Conservation (phyloP, 2,329 filamentous ascomycete species). For the Blastomyces emzantsi region DNA sequence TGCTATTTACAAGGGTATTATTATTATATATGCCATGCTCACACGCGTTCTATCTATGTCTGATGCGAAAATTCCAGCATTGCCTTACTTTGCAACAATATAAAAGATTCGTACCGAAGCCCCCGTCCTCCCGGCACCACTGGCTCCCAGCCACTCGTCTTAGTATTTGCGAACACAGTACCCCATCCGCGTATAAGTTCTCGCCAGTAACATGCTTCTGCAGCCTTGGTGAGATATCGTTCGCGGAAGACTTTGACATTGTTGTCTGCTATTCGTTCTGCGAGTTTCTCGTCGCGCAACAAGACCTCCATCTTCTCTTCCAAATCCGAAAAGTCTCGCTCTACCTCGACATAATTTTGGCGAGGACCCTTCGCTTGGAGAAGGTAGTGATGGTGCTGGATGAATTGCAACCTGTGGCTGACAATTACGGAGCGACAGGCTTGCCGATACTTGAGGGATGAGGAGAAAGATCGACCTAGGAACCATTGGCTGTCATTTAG, state of each 20-base stretch:
- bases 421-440: constrained; percentile 42
- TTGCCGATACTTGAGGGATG: constrained; percentile 44
- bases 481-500: background rate
- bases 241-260: constrained; percentile 40
- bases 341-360: constrained; percentile 42
- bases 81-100: constrained; percentile 22
- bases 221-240: constrained; percentile 43
- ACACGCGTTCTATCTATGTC: background rate
- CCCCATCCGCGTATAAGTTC: background rate
- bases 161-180: constrained; percentile 8
- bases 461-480: constrained; percentile 39
- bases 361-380: constrained; percentile 35
- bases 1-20: no score
- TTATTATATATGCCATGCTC: no score
- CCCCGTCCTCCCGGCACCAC: constrained; percentile 15
- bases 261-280: constrained; percentile 41
- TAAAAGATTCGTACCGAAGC: constrained; percentile 27
- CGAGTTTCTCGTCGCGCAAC: constrained; percentile 29
- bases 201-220: constrained; percentile 45
- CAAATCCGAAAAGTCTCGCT: constrained; percentile 49
- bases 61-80: constrained; percentile 16
- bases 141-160: constrained; percentile 6
- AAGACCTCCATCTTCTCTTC: constrained; percentile 31
- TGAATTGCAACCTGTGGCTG: constrained; percentile 40
- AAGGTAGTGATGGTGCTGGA: constrained; percentile 42